phyloP scores from a whole-genome alignment of 2,329 filamentous ascomycete genomes.

The Colletotrichum salicis region DNA sequence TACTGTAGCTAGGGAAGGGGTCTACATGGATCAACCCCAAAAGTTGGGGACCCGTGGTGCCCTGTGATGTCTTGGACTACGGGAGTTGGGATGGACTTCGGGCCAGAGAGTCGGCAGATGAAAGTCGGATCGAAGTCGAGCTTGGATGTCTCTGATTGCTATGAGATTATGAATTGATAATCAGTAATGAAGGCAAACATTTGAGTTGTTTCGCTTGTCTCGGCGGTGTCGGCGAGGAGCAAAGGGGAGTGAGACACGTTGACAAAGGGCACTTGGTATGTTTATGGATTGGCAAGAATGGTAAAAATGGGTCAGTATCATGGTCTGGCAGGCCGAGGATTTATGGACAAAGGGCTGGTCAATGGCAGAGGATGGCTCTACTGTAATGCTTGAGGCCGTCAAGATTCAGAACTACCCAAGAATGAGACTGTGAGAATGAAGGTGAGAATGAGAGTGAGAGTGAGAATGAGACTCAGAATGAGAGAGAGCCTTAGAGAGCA shows the following conservation, averaged over 20 bases:
- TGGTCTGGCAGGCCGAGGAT: not conserved
- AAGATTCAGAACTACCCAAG: not conserved
- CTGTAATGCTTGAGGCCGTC: no score
- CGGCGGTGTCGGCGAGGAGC: not conserved
- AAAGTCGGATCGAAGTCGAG: slow-evolving; percentile 8
- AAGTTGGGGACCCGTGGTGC: not conserved
- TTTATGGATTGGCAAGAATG: not conserved
- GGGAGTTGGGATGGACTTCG: not conserved
- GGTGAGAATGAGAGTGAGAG: not conserved
- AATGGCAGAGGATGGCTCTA: no score
- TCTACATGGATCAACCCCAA: no score
- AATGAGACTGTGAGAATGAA: no score
- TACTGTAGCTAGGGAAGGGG: not conserved
- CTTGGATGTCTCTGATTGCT: not conserved
- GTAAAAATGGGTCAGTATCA: not conserved
- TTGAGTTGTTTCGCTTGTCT: not conserved
- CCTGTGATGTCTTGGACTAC: slow-evolving; percentile 13
- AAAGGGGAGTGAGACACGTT: not conserved
- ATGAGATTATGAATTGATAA: not conserved
- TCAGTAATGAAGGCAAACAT: not conserved
- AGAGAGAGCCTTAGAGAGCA: not conserved
- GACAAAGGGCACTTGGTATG: not conserved
- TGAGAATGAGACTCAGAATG: not conserved
- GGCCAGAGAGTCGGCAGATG: slow-evolving; percentile 26
- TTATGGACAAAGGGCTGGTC: not conserved